Conservation (phyloP, 176 grass and related monocot genomes). For the Lolium perenne region DNA sequence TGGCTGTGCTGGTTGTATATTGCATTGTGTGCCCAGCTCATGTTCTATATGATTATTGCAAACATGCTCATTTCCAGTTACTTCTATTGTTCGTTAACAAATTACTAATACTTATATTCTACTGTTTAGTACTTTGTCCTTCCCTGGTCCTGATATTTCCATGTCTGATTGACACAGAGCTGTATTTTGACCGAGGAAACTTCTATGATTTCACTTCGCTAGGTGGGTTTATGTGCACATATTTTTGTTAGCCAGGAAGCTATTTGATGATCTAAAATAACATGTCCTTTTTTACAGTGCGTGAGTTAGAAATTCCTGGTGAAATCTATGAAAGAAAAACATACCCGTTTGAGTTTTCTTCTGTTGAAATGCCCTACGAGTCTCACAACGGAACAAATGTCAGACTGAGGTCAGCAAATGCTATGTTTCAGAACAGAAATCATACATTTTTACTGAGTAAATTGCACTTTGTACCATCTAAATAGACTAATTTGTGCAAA, state of each 20-base stretch:
- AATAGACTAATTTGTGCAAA: background rate
- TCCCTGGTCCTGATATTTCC: constrained; percentile 13
- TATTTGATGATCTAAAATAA: constrained; percentile 15
- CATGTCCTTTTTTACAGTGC: constrained; percentile 40
- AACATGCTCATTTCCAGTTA: background rate
- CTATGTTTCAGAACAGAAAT: background rate
- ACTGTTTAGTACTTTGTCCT: background rate
- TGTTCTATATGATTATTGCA: background rate
- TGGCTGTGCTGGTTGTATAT: background rate
- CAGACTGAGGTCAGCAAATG: constrained; percentile 63
- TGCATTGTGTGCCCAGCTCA: background rate
- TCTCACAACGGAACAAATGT: constrained; percentile 91
- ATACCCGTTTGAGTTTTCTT: constrained; percentile 89
- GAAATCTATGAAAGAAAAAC: constrained; percentile 93
- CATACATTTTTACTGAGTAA: background rate
- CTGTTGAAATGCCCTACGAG: constrained; percentile 97
- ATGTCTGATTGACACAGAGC: constrained; percentile 51
- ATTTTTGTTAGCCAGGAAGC: constrained; percentile 42
- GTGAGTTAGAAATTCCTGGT: constrained; percentile 85
- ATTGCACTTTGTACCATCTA: background rate
- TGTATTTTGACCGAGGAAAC: constrained; percentile 87
- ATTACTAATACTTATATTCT: background rate
- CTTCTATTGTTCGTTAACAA: background rate
- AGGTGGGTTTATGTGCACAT: constrained; percentile 49
- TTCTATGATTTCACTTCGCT: constrained; percentile 96